Percentiles rank a stretch among this genome's conserved stretches.
These are phyloP conservation scores for Rubia tinctorum DNA, from an alignment of 305 asterid species.

Conservation along the genomic window DNA sequence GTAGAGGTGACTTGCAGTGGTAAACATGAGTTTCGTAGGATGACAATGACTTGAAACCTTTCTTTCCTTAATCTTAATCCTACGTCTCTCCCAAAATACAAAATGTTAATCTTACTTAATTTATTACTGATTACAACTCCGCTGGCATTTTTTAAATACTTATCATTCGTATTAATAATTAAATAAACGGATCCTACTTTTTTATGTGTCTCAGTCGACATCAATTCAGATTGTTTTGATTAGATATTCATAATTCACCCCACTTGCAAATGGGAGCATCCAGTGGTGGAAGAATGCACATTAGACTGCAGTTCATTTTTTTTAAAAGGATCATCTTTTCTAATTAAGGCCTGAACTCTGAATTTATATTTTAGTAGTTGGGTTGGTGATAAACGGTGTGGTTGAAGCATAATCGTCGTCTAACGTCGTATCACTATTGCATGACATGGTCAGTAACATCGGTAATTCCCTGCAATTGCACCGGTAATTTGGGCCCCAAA, in stretches of 20 bases:
- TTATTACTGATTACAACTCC: background rate
- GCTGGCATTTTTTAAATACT: background rate
- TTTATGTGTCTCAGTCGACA: background rate
- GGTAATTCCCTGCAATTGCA: no score
- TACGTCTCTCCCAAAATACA: constrained; percentile 1
- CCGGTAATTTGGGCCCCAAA: no score
- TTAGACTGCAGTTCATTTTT: no score
- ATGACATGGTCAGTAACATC: no score
- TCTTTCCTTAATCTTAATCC: background rate
- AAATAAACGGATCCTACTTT: background rate
- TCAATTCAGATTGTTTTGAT: background rate
- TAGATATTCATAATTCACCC: background rate
- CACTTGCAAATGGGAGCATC: background rate
- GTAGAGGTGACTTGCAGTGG: background rate
- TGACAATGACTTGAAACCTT: background rate
- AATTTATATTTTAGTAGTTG: no score
- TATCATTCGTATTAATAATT: background rate
- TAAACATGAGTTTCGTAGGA: background rate
- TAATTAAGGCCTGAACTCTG: no score
- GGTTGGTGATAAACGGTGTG: no score
- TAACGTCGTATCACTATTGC: no score
- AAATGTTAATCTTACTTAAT: background rate
- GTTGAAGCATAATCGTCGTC: no score
- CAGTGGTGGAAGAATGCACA: no score
- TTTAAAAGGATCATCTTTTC: no score